Conservation (phyloP, 768 basidiomycete genomes). For the Russula sp. region DNA sequence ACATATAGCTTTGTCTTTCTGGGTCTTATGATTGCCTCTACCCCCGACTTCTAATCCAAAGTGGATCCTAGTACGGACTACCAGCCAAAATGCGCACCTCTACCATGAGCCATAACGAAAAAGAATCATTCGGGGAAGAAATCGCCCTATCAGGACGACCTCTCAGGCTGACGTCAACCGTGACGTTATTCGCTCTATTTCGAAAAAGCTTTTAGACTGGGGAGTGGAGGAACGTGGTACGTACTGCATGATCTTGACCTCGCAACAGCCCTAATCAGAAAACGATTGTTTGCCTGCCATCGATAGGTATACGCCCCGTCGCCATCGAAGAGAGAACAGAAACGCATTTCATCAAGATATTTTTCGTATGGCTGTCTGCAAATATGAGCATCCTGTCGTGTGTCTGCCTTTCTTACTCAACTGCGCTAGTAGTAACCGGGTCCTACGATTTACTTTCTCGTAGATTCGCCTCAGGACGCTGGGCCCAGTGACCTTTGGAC, state of each 20-base stretch:
- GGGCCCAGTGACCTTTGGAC: conserved; percentile 45
- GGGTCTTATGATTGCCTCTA: neutral
- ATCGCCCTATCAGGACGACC: neutral
- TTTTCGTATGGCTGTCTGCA: conserved; percentile 43
- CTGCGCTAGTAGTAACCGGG: neutral
- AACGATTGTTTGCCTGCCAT: neutral
- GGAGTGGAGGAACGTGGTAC: conserved; percentile 38
- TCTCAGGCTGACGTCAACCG: neutral
- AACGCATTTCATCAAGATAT: conserved; percentile 42
- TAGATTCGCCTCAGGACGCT: conserved; percentile 50
- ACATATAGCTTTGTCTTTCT: neutral
- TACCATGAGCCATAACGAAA: neutral
- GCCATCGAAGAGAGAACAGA: conserved; percentile 38
- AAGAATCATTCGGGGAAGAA: neutral
- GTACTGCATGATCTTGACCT: conserved; percentile 6
- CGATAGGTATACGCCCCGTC: conserved; percentile 40
- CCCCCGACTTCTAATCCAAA: neutral
- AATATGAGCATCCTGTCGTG: conserved; percentile 45
- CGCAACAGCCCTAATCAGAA: neutral
- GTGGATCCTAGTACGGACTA: neutral
- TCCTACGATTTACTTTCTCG: neutral
- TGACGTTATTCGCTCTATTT: neutral
- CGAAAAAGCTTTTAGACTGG: neutral
- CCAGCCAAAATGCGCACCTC: neutral
- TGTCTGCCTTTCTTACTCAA: conserved; percentile 1